Evolutionary conservation across 2,329 filamentous ascomycete species (phyloP).

Genomic region (Elsinoe necatrix): DNA sequence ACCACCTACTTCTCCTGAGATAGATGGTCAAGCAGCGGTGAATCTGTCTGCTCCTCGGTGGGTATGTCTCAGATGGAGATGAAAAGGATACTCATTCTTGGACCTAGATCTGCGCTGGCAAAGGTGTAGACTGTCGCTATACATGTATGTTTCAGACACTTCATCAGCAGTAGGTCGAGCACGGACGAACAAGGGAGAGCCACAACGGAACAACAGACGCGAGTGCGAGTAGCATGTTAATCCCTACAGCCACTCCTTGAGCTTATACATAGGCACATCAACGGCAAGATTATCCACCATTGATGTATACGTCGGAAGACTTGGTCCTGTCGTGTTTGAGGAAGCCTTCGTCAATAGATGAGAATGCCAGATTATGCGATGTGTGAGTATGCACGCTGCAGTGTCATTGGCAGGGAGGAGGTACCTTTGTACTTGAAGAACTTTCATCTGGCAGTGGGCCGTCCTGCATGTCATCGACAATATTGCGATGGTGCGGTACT

Average conservation of each 20-base stretch:
- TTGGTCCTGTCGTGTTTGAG: no score
- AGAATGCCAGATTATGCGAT: no score
- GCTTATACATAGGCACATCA: no score
- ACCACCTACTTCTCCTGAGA: background rate
- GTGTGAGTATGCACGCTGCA: no score
- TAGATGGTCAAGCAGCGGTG: slow-evolving; percentile 1
- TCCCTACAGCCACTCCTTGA: background rate
- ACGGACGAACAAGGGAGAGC: background rate
- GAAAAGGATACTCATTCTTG: background rate
- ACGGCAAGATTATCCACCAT: background rate
- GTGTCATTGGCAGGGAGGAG: no score
- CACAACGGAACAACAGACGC: background rate
- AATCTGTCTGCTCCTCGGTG: background rate
- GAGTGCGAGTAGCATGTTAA: background rate
- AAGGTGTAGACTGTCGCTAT: background rate
- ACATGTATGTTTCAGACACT: slow-evolving; percentile 12
- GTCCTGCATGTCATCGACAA: no score
- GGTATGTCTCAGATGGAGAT: slow-evolving; percentile 1
- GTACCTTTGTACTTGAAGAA: no score
- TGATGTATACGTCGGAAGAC: no score
- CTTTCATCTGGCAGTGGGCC: no score
- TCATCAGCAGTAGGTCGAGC: background rate
- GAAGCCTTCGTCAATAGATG: no score
- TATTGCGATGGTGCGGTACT: no score
- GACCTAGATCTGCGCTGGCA: background rate